These are phyloP conservation scores for Malassezia yamatoensis DNA, from an alignment of 1,284 basidiomycete genomes.

Conservation along the genomic window DNA sequence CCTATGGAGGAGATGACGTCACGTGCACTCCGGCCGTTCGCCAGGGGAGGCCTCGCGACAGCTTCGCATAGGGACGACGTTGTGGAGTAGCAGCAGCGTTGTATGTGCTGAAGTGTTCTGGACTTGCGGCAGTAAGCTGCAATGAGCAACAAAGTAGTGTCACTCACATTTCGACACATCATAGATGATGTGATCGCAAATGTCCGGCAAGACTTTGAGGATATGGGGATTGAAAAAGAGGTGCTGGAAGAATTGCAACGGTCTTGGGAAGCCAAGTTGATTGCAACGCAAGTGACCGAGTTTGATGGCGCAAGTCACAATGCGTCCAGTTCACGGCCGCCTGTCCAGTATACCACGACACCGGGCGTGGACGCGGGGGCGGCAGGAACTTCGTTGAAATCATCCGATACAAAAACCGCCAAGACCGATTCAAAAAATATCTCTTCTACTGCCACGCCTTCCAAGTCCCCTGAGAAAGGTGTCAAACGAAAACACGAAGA, in stretches of 20 bases:
- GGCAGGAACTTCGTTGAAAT: conserved; percentile 4
- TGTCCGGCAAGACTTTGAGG: conserved; percentile 90
- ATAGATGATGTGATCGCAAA: conserved; percentile 88
- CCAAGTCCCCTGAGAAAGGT: background rate
- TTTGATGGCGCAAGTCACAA: conserved; percentile 59
- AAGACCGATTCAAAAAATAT: conserved; percentile 14
- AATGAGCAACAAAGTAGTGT: conserved; percentile 45
- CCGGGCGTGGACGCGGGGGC: background rate
- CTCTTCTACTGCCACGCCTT: background rate
- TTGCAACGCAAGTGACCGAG: conserved; percentile 83
- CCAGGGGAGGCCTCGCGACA: no score
- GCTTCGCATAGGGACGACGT: background rate
- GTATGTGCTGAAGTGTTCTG: background rate
- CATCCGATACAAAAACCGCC: conserved; percentile 15
- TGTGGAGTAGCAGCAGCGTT: conserved; percentile 1
- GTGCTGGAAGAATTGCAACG: conserved; percentile 76
- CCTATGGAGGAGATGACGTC: background rate
- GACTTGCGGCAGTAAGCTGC: conserved; percentile 3
- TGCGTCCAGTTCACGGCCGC: background rate
- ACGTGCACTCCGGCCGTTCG: background rate
- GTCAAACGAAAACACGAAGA: conserved; percentile 43
- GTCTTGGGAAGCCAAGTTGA: conserved; percentile 87
- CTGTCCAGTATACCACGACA: background rate
- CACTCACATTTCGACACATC: conserved; percentile 76
- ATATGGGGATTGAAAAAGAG: conserved; percentile 86